Percentiles rank a stretch among this genome's conserved stretches.
These are phyloP conservation scores for Tetrahymena elliotti DNA, from an alignment of 73 alveolate genomes.

Conservation along the genomic window DNA sequence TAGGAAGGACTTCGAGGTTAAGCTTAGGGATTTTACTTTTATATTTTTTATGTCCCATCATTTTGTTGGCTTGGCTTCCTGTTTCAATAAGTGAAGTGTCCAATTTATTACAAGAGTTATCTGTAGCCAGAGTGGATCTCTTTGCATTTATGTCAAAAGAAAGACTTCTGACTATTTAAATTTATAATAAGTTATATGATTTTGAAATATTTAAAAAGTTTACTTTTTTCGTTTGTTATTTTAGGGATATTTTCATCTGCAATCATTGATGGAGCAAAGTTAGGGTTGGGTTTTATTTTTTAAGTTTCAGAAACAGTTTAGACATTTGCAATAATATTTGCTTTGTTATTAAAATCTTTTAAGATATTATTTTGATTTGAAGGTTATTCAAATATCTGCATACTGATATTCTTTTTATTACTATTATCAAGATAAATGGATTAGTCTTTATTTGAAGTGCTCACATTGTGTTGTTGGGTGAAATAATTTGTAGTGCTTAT, in stretches of 20 bases:
- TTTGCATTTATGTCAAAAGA: neutral
- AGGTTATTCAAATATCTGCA: neutral
- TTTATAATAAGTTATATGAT: neutral
- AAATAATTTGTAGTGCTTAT: neutral
- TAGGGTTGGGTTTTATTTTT: neutral
- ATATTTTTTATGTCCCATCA: neutral
- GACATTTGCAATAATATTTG: neutral
- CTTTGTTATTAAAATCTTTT: neutral
- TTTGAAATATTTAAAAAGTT: neutral
- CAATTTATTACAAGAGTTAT: neutral
- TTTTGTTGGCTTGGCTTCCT: neutral
- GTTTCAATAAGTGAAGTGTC: neutral
- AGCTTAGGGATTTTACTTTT: neutral
- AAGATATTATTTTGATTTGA: neutral
- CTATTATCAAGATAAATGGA: neutral
- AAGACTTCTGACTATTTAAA: neutral
- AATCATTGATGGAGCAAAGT: neutral
- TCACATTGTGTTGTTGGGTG: neutral
- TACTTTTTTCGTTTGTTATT: neutral
- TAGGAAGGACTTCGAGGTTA: neutral
- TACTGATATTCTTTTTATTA: neutral
- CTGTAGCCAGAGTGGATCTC: neutral
- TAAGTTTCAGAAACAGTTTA: neutral
- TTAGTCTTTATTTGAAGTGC: neutral
- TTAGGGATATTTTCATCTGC: neutral